A percentile compares a stretch with the other conserved stretches of the same genome.
Evolutionary conservation across 331 rosid species (phyloP).

Genomic region (Pyracantha coccinea): DNA sequence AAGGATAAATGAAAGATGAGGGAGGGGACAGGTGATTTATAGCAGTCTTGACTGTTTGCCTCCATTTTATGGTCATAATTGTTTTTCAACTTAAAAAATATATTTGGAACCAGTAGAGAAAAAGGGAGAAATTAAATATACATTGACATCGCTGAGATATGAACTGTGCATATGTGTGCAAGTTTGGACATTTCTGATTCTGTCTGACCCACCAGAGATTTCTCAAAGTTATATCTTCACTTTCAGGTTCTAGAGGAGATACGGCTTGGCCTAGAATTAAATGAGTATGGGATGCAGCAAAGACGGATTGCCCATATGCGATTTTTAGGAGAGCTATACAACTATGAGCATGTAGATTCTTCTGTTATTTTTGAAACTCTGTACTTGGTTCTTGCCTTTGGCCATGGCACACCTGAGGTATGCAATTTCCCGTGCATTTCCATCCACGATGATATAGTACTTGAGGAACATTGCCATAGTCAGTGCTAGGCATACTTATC

Average conservation of each 20-base stretch:
- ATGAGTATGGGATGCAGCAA: conserved; percentile 98
- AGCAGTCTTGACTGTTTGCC: neutral
- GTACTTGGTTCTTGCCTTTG: conserved; percentile 64
- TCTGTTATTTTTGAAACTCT: conserved; percentile 95
- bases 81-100: neutral
- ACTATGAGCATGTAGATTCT: conserved; percentile 95
- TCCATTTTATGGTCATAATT: neutral
- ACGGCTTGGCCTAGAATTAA: conserved; percentile 84
- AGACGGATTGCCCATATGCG: conserved; percentile 92
- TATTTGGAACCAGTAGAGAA: neutral
- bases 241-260: conserved; percentile 97
- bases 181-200: neutral
- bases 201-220: neutral
- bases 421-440: conserved; percentile 7
- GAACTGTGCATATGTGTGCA: neutral
- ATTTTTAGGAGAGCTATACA: conserved; percentile 93
- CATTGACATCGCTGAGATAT: neutral
- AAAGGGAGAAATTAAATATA: neutral
- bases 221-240: conserved; percentile 15
- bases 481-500: neutral
- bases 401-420: conserved; percentile 96
- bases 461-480: neutral
- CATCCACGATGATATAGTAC: neutral
- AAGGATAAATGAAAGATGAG: neutral
- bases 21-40: neutral